phyloP scores from a whole-genome alignment of 129 eudicot genomes.

The Logfia minima region DNA sequence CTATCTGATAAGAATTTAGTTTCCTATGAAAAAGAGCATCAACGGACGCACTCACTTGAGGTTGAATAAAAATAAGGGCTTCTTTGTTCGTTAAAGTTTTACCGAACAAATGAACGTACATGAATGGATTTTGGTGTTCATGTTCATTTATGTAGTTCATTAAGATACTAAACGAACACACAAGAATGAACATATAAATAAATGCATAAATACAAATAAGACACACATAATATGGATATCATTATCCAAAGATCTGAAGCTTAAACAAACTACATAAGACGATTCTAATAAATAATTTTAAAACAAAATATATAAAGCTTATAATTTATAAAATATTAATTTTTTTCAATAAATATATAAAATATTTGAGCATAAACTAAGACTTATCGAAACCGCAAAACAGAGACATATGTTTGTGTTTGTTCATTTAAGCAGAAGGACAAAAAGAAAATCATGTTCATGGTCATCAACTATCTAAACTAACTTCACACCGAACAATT shows the following conservation, averaged over 20 bases:
- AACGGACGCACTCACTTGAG: neutral
- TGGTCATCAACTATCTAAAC: neutral
- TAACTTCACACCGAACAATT: neutral
- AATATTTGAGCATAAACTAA: neutral
- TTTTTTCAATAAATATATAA: neutral
- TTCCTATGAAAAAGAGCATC: neutral
- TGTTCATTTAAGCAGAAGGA: neutral
- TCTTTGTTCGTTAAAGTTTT: no score
- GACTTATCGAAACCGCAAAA: neutral
- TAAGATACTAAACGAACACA: neutral
- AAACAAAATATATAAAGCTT: no score
- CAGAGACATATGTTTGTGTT: neutral
- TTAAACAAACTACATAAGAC: neutral
- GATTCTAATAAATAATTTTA: neutral
- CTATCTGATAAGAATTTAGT: neutral
- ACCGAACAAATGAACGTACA: neutral
- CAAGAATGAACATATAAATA: neutral
- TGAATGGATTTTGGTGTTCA: neutral
- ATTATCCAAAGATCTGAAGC: neutral
- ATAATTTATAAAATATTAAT: neutral
- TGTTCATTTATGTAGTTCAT: neutral
- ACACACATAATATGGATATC: neutral
- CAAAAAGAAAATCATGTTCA: neutral
- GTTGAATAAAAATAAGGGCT: neutral
- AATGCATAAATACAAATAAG: neutral